A percentile compares a stretch with the other conserved stretches of the same genome.
These are phyloP conservation scores for Geotrichum restrictum DNA, from an alignment of 1,139 yeast genomes.

Conservation along the genomic window DNA sequence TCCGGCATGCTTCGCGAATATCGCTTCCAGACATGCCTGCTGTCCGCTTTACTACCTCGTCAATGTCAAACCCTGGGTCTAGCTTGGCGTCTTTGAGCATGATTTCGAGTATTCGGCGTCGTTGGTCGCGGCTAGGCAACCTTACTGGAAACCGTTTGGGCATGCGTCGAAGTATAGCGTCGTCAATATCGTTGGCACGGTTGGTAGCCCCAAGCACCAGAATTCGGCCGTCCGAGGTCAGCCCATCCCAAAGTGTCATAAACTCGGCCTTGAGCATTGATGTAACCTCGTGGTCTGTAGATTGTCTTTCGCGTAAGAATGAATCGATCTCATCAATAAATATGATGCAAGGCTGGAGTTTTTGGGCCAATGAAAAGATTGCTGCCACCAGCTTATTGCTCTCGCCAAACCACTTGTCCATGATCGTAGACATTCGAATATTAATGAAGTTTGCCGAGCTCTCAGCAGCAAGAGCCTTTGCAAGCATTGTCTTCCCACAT, in stretches of 20 bases:
- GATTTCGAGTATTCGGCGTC: conserved; percentile 63
- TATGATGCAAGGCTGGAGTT: conserved; percentile 88
- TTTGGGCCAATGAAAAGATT: conserved; percentile 80
- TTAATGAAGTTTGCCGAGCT: conserved; percentile 89
- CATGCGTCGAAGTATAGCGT: conserved; percentile 85
- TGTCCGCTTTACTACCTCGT: conserved; percentile 58
- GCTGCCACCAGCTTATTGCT: conserved; percentile 93
- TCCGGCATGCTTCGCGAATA: conserved; percentile 82
- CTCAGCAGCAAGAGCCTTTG: conserved; percentile 89
- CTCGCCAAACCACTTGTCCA: conserved; percentile 99
- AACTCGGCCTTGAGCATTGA: conserved; percentile 93
- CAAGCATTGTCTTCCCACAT: conserved; percentile 95
- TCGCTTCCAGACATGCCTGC: conserved; percentile 87
- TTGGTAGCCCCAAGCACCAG: conserved; percentile 94
- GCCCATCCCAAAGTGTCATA: conserved; percentile 97
- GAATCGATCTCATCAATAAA: conserved; percentile 97
- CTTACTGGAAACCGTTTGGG: conserved; percentile 84
- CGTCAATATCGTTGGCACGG: conserved; percentile 85
- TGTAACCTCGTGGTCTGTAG: conserved; percentile 91
- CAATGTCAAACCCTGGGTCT: conserved; percentile 51
- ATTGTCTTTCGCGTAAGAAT: conserved; percentile 78
- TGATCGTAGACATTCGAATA: conserved; percentile 85
- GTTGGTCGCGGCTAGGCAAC: conserved; percentile 65
- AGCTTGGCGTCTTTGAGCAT: conserved; percentile 61
- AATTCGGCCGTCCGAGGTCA: conserved; percentile 68